These are phyloP conservation scores for Phytopythium mirpurense DNA, from an alignment of 352 stramenopile species.

Conservation along the genomic window DNA sequence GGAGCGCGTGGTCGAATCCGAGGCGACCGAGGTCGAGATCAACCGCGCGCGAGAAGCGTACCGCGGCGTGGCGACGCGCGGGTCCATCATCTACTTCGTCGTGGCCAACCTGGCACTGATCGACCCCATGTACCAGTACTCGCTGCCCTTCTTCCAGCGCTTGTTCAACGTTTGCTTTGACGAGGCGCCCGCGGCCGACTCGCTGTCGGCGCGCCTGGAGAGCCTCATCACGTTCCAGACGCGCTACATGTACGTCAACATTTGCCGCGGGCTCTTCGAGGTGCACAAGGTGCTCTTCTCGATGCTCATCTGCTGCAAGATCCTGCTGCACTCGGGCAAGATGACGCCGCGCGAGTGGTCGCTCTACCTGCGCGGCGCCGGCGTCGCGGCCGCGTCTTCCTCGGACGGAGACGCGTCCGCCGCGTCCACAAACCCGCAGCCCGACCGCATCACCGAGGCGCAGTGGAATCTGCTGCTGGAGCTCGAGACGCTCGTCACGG, in stretches of 20 bases:
- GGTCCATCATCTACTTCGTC: conserved; percentile 95
- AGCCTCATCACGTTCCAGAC: conserved; percentile 90
- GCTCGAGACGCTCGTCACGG: conserved; percentile 54
- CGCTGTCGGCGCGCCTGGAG: conserved; percentile 52
- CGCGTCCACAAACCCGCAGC: conserved; percentile 50
- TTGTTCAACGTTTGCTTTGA: conserved; percentile 92
- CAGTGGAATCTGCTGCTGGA: conserved; percentile 86
- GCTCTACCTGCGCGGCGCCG: conserved; percentile 80
- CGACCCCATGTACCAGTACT: conserved; percentile 97
- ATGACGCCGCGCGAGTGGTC: conserved; percentile 84
- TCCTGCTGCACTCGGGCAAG: conserved; percentile 76
- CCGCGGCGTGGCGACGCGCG: conserved; percentile 85
- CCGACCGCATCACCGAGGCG: conserved; percentile 53
- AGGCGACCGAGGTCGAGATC: conserved; percentile 89
- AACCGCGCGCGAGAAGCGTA: conserved; percentile 89
- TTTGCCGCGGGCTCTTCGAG: conserved; percentile 93
- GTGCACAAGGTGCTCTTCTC: conserved; percentile 93
- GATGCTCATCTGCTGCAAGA: conserved; percentile 94
- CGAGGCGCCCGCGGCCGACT: conserved; percentile 50
- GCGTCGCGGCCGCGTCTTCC: conserved; percentile 8
- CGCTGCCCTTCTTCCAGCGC: conserved; percentile 88
- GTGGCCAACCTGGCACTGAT: conserved; percentile 90
- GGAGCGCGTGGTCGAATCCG: conserved; percentile 88
- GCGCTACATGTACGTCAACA: conserved; percentile 91
- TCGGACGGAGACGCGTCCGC: conserved; percentile 18